Conservation (phyloP, 768 basidiomycete species). For the Boletus barrowsii region DNA sequence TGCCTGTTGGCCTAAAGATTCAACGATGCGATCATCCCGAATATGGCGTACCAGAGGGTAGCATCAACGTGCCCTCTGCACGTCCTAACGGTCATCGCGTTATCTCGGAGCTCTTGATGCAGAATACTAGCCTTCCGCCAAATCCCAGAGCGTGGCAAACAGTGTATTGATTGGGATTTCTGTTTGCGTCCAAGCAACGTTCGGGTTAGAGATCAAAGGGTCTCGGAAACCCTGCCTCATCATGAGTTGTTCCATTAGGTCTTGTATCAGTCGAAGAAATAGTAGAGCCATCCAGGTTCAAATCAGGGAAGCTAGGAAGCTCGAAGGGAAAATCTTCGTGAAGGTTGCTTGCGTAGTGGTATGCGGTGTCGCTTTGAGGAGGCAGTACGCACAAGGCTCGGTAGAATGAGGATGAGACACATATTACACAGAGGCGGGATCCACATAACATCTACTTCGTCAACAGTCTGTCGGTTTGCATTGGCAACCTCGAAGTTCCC, state of each 20-base stretch:
- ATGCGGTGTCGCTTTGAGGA: constrained; percentile 14
- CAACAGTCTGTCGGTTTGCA: constrained; percentile 16
- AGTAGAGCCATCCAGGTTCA: constrained; percentile 5
- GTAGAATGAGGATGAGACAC: neutral
- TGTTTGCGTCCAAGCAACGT: constrained; percentile 25
- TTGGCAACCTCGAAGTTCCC: constrained; percentile 26
- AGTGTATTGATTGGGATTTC: constrained; percentile 23
- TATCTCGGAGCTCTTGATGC: neutral
- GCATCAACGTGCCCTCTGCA: constrained; percentile 25
- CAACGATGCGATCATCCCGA: constrained; percentile 28
- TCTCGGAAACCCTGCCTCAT: constrained; percentile 30
- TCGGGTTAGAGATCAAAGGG: constrained; percentile 33
- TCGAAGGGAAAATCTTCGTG: constrained; percentile 14
- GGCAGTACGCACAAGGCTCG: neutral
- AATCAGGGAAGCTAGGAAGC: neutral
- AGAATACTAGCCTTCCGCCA: constrained; percentile 20
- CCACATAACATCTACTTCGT: constrained; percentile 30
- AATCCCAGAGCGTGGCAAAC: constrained; percentile 22
- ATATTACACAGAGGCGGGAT: constrained; percentile 22
- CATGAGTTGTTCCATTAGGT: constrained; percentile 33
- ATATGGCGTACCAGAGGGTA: constrained; percentile 28
- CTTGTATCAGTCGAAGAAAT: neutral
- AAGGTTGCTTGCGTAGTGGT: constrained; percentile 19
- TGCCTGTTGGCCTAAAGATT: constrained; percentile 18
- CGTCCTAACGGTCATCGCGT: constrained; percentile 8